Evolutionary conservation across 441 rosid species (phyloP).

Genomic region (Adansonia gregorii): DNA sequence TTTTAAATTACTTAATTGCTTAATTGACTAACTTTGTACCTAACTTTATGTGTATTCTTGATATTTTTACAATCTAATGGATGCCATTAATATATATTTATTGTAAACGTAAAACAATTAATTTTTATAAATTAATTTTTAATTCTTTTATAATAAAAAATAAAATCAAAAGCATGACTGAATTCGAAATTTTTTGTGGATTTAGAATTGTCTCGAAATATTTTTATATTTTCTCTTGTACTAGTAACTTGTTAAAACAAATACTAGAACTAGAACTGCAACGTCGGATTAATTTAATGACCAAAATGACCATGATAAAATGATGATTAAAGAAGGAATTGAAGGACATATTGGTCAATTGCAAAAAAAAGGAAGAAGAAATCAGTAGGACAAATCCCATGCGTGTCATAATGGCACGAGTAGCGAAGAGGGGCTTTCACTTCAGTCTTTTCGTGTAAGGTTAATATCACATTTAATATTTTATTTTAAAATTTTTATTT

Average conservation of each 20-base stretch:
- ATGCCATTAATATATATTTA: background rate
- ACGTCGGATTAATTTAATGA: background rate
- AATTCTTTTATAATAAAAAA: too few relatives aligned
- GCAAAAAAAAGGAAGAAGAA: background rate
- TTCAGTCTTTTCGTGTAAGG: background rate
- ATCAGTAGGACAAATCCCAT: background rate
- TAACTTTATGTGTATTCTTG: background rate
- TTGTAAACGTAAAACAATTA: background rate
- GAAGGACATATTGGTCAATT: background rate
- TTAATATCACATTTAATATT: background rate
- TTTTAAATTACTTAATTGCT: background rate
- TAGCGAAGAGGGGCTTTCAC: background rate
- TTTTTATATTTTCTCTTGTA: background rate
- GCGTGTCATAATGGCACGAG: background rate
- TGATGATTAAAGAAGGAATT: background rate
- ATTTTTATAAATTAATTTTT: too few relatives aligned
- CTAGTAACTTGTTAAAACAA: background rate
- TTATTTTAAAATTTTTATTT: too few relatives aligned
- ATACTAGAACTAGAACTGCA: background rate
- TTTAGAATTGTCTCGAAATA: background rate
- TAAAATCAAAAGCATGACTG: background rate
- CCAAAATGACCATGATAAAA: background rate
- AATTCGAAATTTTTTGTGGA: background rate
- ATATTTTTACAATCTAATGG: background rate
- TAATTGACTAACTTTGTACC: background rate